Base-by-base conservation (phyloP, 371 early-diverging fungal species). In the Phascolomyces articulosus region DNA sequence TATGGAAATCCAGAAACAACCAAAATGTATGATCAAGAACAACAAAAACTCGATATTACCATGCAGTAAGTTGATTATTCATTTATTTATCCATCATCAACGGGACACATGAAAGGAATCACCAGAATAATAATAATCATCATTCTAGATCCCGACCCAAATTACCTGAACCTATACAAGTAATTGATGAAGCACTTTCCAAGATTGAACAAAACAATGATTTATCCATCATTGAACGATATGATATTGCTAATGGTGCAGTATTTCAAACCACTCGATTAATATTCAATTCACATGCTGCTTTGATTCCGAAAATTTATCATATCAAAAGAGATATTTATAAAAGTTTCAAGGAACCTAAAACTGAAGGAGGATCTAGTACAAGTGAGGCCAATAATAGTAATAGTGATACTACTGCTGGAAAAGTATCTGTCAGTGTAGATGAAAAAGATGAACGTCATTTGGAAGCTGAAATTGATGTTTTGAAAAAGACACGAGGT, bases 1-100 rank as follows among this genome's bases (percentile, higher is more conserved):
- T 77, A 75, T 66, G 82, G 82, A 28, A 78, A 71, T 55, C 20
- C 40, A 3, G 82, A 74, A 64, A 64, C 75, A 16, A 72, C 79
- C 2, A 63, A 66, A n/a, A 48, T 81, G 57, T 81, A 68, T 53
- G 64, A 68, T 11, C 73, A 64, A 20, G 48, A 58, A n/a, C 64
- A 48, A 4, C 44, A 20, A 16, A 58, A 64, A n/a, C 56, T 81
- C 40, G 57, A 61, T 10, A 51, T 63, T 0, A 54, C 78, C 24
- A 73, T 81, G 77, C 27, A 67, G 78, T 77, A 75, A 67, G 68
- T 61, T 16, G 4, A 44, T 38, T 11, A 11, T 47, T 47, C n/a
- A 18, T 47, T 11, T 8, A 4, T 47, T 7, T 13, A 9, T 6
- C 38, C 13, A 13, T 38, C 13, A 13, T 38, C 38, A 38, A 38